These are phyloP conservation scores for Beta vulgaris DNA, from an alignment of 148 eudicot species.

Conservation along the genomic window DNA sequence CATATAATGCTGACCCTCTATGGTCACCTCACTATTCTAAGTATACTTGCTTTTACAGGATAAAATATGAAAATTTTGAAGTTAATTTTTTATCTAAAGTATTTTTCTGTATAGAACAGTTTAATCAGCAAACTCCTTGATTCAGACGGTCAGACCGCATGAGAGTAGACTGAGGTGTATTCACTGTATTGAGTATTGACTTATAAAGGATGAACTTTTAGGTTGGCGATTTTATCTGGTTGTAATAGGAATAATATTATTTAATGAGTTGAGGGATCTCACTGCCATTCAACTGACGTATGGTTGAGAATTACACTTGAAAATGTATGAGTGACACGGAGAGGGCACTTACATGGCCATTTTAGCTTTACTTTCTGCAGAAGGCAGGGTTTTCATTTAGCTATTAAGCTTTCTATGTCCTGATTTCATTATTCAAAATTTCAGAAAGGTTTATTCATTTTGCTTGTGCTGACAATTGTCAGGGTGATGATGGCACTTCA, in stretches of 20 bases:
- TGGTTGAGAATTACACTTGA: background rate
- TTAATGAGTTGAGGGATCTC: background rate
- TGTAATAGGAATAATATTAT: background rate
- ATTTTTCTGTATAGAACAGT: background rate
- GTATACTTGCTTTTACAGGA: background rate
- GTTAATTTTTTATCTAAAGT: background rate
- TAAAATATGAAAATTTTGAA: background rate
- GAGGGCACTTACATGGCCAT: background rate
- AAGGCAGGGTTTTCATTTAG: background rate
- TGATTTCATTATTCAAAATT: background rate
- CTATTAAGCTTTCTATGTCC: background rate
- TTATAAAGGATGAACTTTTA: background rate
- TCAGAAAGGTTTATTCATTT: conserved; percentile 11
- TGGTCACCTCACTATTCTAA: background rate
- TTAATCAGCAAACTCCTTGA: background rate
- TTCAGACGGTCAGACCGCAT: too few relatives aligned
- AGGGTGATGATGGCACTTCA: conserved; percentile 44
- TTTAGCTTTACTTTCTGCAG: background rate
- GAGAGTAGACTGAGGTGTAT: conserved; percentile 11
- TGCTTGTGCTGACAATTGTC: conserved; percentile 11
- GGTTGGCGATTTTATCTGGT: background rate
- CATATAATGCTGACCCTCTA: too few relatives aligned
- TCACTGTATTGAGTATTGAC: background rate
- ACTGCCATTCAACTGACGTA: background rate
- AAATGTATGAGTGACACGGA: background rate